Conservation (phyloP, 106 monocot species). For the Posidonia australis region DNA sequence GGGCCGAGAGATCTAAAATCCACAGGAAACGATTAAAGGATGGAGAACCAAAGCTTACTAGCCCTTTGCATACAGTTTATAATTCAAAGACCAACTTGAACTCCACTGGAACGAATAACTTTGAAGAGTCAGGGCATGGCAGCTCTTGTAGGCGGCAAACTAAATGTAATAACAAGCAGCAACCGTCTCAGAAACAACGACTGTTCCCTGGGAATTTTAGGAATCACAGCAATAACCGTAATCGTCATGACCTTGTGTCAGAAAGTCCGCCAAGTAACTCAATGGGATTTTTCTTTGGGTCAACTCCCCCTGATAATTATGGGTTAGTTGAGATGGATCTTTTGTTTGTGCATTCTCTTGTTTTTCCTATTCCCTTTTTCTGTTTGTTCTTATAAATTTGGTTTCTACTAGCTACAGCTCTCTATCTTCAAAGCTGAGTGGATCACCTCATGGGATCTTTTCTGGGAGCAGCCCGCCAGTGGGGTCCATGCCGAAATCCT, state of each 20-base stretch:
- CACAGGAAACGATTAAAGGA: slow-evolving; percentile 21
- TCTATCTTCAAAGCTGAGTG: slow-evolving; percentile 47
- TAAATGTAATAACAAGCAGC: slow-evolving; percentile 41
- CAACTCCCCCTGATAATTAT: slow-evolving; percentile 77
- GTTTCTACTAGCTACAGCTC: slow-evolving; percentile 22
- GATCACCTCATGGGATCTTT: slow-evolving; percentile 52
- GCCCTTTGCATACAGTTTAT: slow-evolving; percentile 13
- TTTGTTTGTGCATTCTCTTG: background rate
- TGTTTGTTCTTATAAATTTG: background rate
- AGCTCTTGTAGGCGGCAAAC: slow-evolving; percentile 51
- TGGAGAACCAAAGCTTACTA: slow-evolving; percentile 27
- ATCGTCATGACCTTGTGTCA: slow-evolving; percentile 39
- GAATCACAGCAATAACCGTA: slow-evolving; percentile 20
- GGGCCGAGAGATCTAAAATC: slow-evolving; percentile 22
- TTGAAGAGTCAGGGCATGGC: slow-evolving; percentile 43
- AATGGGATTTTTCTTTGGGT: slow-evolving; percentile 84
- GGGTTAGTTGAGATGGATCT: slow-evolving; percentile 19
- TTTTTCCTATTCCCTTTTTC: background rate
- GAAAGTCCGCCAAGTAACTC: slow-evolving; percentile 79
- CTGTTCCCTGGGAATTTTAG: slow-evolving; percentile 60
- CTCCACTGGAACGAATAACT: slow-evolving; percentile 22
- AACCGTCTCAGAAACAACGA: slow-evolving; percentile 45
- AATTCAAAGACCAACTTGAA: slow-evolving; percentile 26
- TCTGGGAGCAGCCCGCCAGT: slow-evolving; percentile 63
- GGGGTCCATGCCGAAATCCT: slow-evolving; percentile 72